Evolutionary conservation across 495 filamentous ascomycete species (phyloP), one percentile per base, ranked within the genome.

Genomic region (Letharia columbiana): DNA sequence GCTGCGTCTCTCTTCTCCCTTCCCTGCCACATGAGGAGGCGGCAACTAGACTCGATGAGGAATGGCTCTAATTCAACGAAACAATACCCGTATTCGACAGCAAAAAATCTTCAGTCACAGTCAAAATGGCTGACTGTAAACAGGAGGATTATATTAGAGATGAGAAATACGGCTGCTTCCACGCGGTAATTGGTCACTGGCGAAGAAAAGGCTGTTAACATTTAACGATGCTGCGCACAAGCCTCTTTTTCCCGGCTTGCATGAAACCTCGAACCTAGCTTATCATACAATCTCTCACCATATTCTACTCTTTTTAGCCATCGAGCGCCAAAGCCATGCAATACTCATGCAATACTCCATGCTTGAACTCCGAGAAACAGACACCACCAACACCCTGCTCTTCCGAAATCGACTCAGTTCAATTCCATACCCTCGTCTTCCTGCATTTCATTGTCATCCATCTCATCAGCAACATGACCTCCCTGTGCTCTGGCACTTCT

Each of bases 361-460:
- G 28, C 18, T 45, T 40, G 31, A 47, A 60, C 11, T 9, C 44
- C 23, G 23, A 60, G 18, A 45, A 17, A 20, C 31, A 35, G 15
- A 17, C n/a, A 18, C 18, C 58, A 50, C 45, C 44, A 67, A 71
- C 71, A 66, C 67, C 68, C 42, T 52, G 65, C 68, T 70, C 42
- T 40, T 52, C 39, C 44, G 59, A 56, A 44, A 31, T 28, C 1
- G 12, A 12, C 7, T 61, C 56, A 70, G 33, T 62, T 70, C 28
- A 70, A 33, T 49, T 70, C 68, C 68, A 70, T 70, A 9, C 68
- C 68, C 42, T 70, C 68, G 41, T 70, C 68, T 56, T 70, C 68
- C 45, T 67, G 68, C 18, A 60, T 44, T 6, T 70, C 68, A 41
- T 65, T 70, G 15, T 70, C 68, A 23, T 66, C 64, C 58, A 56